Conservation (phyloP, 176 grass and related monocot genomes). For the Luzula sylvatica region DNA sequence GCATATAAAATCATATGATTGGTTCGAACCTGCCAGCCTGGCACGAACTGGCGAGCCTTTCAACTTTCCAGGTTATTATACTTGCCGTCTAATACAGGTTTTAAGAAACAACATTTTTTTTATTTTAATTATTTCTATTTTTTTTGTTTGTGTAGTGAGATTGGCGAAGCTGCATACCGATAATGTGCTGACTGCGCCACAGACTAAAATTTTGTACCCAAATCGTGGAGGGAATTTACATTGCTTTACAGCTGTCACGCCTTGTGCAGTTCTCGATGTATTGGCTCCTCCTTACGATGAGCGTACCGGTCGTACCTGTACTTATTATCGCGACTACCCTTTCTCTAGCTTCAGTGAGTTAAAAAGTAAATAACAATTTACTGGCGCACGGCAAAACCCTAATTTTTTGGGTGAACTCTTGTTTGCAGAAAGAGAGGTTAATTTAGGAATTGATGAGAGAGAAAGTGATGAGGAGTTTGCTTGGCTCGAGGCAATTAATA, state of each 20-base stretch:
- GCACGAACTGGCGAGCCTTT: constrained; percentile 34
- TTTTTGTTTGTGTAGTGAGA: constrained; percentile 29
- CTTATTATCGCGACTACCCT: constrained; percentile 39
- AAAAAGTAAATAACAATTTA: neutral
- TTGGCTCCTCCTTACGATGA: constrained; percentile 54
- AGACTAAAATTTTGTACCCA: constrained; percentile 64
- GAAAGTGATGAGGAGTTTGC: constrained; percentile 30
- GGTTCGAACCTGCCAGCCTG: constrained; percentile 53
- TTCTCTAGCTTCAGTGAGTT: constrained; percentile 19
- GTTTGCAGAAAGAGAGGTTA: constrained; percentile 5
- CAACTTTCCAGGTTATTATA: constrained; percentile 15
- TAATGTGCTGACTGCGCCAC: constrained; percentile 27
- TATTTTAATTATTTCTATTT: too few relatives aligned
- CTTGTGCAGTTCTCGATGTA: constrained; percentile 82
- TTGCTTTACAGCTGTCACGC: constrained; percentile 63
- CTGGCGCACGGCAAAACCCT: too few relatives aligned
- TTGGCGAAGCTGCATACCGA: constrained; percentile 69
- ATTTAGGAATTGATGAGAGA: constrained; percentile 13
- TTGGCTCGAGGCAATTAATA: constrained; percentile 33
- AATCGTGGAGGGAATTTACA: constrained; percentile 77
- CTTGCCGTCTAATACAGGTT: too few relatives aligned
- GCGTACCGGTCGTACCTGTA: constrained; percentile 51
- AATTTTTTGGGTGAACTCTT: neutral
- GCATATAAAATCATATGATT: constrained; percentile 96
- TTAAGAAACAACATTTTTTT: too few relatives aligned